Evolutionary conservation across 2,329 filamentous ascomycete species (phyloP), one percentile per base, ranked within the genome.

Genomic region (Zymoseptoria brevis): DNA sequence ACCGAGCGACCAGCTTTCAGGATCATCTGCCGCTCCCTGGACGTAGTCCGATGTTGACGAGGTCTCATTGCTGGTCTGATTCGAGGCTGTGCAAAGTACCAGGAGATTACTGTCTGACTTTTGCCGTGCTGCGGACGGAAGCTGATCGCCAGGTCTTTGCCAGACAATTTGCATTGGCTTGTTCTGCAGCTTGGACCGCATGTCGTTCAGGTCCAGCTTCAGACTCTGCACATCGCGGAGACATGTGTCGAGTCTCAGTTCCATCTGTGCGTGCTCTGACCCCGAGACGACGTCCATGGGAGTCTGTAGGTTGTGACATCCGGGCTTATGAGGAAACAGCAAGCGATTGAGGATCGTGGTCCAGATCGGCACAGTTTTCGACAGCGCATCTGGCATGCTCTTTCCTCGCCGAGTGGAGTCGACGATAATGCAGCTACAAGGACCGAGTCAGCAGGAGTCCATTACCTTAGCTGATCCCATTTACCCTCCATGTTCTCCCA

Each of bases 321-420:
- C 69, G 19, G 68, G 65, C 2, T 77, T 65, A 19, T 79, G 75
- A 0, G 88, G 87, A 71, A 96, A 96, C 4, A 97, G 77, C 2
- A 85, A 78, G 53, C 82, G 80, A 74, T 97, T 97, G 67, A 96
- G 75, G 19, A 96, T 89, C 62, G 87, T 84, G 74, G 89, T 92
- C 94, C 94, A 99, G 62, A 96, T 89, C 1, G 94, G 93, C 24
- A 97, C 80, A 0, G 94, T 97, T 74, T 96, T 96, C 67, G 88
- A 90, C 19, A 99, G 81, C 16, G 94, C 92, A 75, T 99, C 94
- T 0, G 94, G 93, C 86, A 97, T 96, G 84, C 88, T 83, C 77
- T 97, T 97, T 8, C 94, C 94, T 56, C 93, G 82, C 58, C 94
- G 81, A 0, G 94, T 99, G 24, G 91, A 96, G 75, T 99, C 94